Base-by-base conservation (phyloP, 2,329 filamentous ascomycete genomes). In the Neoascochyta sp. region DNA sequence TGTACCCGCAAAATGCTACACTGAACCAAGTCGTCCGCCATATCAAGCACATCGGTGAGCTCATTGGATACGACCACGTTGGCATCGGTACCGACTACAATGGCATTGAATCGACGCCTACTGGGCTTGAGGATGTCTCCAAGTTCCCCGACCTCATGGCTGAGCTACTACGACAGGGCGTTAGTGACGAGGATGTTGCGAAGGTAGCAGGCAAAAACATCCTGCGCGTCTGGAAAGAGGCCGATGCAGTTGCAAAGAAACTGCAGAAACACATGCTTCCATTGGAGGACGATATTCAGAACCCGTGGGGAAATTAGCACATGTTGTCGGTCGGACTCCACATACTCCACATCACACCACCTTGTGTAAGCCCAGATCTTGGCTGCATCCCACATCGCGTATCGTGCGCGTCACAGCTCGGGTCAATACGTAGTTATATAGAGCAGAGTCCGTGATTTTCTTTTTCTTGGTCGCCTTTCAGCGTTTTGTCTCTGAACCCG, bases 51-150 rank as follows among this genome's bases (percentile, higher is more conserved):
- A 89, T 95, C 45, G 90, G 86, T 3, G 70, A 84, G 24, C 66
- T 83, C 17, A 86, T 95, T 38, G 90, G 90, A 3, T 95, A 83
- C 49, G 83, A 89, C 22, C 76, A 95, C 57, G 87, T 95, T 10
- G 90, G 89, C 0, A 64, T 95, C 11, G 90, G 90, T 0, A 88
- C 83, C 29, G 90, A 96, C 60, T 95, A 89, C 57, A 89, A 95
- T 57, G 90, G 79, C 7, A 89, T 89, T 34, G 54, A 60, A 1
- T 60, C 49, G 1, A 80, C 80, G 4, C 87, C 89, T 0, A 58
- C 68, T 31, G 90, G 89, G 0, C 63, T 96, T 26, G 86, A 92
- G 20, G 88, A 95, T 59, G 87, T 95, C 5, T 80, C 81, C 27
- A 86, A 86, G 56, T 94, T 83, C 51, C 89, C 88, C 0, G 76